Conservation (phyloP, 805 yeast genomes). For the Vanderwaltozyma verrucispora region DNA sequence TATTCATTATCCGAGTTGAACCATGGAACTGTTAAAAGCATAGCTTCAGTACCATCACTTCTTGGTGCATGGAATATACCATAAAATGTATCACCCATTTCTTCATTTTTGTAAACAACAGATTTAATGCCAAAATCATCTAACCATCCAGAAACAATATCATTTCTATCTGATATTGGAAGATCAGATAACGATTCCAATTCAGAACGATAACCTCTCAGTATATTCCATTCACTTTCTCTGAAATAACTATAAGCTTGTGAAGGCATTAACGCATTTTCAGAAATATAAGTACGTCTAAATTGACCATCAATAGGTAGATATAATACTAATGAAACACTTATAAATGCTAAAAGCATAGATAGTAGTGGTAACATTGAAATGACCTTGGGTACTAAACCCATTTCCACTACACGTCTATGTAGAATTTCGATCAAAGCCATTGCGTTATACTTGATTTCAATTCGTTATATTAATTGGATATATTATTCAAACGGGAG, state of each 20-base stretch:
- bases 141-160: conserved; percentile 46
- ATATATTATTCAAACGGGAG: no score
- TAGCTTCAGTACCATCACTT: conserved; percentile 93
- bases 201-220: conserved; percentile 64
- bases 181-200: conserved; percentile 29
- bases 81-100: conserved; percentile 45
- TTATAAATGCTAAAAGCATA: conserved; percentile 33
- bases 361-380: conserved; percentile 36
- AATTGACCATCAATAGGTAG: conserved; percentile 72
- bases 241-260: conserved; percentile 88
- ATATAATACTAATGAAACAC: conserved; percentile 47
- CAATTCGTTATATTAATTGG: no score
- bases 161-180: conserved; percentile 31
- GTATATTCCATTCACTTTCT: conserved; percentile 88
- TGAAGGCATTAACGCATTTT: conserved; percentile 94
- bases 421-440: conserved; percentile 28
- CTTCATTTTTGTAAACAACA: conserved; percentile 33
- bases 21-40: conserved; percentile 90
- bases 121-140: conserved; percentile 65
- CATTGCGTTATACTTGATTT: no score
- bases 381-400: conserved; percentile 38
- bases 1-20: conserved; percentile 47
- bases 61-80: conserved; percentile 86
- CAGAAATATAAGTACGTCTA: conserved; percentile 79
- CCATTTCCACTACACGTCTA: conserved; percentile 34